Evolutionary conservation across 1,284 basidiomycete genomes (phyloP).

Genomic region (Mycosarcoma maydis): DNA sequence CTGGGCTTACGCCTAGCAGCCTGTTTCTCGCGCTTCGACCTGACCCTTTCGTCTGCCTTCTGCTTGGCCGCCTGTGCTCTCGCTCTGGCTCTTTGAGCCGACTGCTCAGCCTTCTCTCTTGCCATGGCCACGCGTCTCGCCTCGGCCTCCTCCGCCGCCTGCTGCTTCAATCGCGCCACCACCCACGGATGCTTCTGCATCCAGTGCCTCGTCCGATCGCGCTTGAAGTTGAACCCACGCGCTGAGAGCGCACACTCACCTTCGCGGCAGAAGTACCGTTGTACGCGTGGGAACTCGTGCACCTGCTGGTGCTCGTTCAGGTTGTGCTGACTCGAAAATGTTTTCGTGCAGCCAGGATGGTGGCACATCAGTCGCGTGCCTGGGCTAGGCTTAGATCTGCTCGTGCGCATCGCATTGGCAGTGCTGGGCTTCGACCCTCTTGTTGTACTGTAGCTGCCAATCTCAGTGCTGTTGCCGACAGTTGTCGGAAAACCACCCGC

Average conservation of each 20-base stretch:
- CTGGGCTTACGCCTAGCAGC: too few species aligned
- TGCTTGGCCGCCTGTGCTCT: too few species aligned
- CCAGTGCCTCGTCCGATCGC: constrained; percentile 10
- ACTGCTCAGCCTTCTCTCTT: not conserved
- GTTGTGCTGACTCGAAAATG: constrained; percentile 21
- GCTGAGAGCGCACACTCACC: not conserved
- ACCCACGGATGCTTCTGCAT: constrained; percentile 13
- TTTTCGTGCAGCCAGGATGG: constrained; percentile 8
- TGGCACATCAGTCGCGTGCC: not conserved
- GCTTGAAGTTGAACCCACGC: constrained; percentile 9
- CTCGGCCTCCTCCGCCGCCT: not conserved
- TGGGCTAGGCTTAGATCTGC: not conserved
- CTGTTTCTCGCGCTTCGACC: not conserved
- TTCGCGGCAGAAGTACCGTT: not conserved
- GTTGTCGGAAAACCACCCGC: too few species aligned
- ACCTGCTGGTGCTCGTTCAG: constrained; percentile 17
- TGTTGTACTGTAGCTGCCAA: too few species aligned
- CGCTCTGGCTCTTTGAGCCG: not conserved
- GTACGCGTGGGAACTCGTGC: constrained; percentile 2
- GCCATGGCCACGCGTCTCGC: not conserved
- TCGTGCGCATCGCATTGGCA: not conserved
- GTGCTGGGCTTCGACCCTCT: not conserved
- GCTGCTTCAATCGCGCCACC: not conserved
- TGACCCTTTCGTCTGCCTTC: not conserved
- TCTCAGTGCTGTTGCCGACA: too few species aligned